phyloP scores from a whole-genome alignment of 2,329 filamentous ascomycete species.

The Colletotrichum eremochloae region DNA sequence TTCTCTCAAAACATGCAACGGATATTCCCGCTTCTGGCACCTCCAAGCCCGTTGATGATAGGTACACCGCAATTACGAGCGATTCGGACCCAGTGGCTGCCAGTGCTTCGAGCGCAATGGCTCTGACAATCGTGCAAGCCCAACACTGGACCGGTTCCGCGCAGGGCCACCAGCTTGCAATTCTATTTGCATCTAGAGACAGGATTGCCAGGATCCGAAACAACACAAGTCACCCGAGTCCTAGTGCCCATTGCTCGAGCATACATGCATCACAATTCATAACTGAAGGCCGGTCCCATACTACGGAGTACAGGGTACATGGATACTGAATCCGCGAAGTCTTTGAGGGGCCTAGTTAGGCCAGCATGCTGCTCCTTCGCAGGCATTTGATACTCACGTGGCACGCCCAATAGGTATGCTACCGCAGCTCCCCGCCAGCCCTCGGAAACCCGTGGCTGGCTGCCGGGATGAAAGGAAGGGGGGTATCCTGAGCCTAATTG shows the following conservation, averaged over 20 bases:
- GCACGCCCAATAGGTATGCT: background rate
- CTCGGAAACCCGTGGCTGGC: background rate
- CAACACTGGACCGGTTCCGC: background rate
- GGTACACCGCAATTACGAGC: too few species aligned
- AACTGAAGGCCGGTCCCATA: background rate
- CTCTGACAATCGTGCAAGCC: background rate
- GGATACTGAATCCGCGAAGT: background rate
- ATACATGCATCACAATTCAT: background rate
- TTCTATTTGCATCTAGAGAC: background rate
- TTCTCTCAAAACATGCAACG: background rate
- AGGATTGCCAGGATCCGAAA: background rate
- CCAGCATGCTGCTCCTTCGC: slow-evolving; percentile 23
- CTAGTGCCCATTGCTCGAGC: background rate
- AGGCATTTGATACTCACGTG: slow-evolving; percentile 20
- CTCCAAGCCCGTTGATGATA: background rate
- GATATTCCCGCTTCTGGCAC: background rate
- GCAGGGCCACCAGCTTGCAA: background rate
- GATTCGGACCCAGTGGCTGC: background rate
- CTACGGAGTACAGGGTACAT: background rate
- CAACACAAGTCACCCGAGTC: background rate
- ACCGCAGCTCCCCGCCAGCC: slow-evolving; percentile 8
- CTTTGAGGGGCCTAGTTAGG: background rate
- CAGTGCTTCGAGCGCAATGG: background rate
- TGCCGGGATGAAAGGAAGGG: background rate
- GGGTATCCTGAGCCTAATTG: background rate